phyloP scores from a whole-genome alignment of 495 filamentous ascomycete species.

The Penicillium herquei region DNA sequence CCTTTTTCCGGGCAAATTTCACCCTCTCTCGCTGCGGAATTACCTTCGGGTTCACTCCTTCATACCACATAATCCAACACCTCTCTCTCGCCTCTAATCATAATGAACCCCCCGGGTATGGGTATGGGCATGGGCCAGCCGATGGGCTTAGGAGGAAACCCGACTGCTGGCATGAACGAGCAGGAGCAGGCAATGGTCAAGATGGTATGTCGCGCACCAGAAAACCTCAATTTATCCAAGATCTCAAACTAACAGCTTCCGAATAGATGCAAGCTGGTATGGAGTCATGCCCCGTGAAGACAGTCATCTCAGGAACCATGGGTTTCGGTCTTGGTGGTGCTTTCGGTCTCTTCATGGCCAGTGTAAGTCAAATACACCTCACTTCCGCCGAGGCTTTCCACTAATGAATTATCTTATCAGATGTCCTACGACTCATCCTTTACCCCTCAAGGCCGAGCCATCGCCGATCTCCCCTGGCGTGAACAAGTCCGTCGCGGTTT shows the following conservation, averaged over 20 bases:
- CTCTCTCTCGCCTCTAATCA: constrained; percentile 1
- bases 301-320: constrained; percentile 76
- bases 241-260: constrained; percentile 7
- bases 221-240: constrained; percentile 31
- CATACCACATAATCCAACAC: background rate
- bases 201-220: constrained; percentile 34
- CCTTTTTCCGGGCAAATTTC: constrained; percentile 3
- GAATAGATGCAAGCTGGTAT: constrained; percentile 73
- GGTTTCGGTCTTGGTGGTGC: constrained; percentile 87
- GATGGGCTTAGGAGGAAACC: constrained; percentile 29
- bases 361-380: constrained; percentile 51
- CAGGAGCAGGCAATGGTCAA: constrained; percentile 55
- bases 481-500: constrained; percentile 83
- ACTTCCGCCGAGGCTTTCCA: background rate
- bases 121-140: constrained; percentile 15
- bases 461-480: constrained; percentile 71
- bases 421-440: constrained; percentile 90
- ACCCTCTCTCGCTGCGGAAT: background rate
- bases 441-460: constrained; percentile 58
- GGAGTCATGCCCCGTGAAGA: constrained; percentile 87
- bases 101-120: constrained; percentile 49
- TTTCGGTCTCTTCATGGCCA: constrained; percentile 96
- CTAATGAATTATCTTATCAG: constrained; percentile 37
- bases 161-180: constrained; percentile 46
- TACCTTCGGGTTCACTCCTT: no score